Conservation (phyloP, 345 rosid species). For the Streptanthus diversifolius region DNA sequence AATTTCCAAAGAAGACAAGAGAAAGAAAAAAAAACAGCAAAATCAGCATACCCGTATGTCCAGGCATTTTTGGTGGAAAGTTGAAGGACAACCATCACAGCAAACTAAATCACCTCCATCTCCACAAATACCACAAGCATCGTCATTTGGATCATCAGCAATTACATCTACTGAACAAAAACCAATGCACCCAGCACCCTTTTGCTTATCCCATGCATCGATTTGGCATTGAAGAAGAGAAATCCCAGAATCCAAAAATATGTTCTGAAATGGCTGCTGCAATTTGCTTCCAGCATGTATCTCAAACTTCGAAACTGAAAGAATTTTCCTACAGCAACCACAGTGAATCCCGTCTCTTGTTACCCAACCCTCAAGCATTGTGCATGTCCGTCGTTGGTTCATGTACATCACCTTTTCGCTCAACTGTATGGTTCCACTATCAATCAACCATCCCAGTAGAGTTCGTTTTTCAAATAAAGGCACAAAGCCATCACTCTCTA, state of each 20-base stretch:
- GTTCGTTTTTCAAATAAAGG: constrained; percentile 63
- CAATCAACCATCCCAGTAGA: constrained; percentile 75
- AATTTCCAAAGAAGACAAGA: neutral
- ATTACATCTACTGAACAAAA: constrained; percentile 50
- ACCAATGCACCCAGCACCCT: constrained; percentile 43
- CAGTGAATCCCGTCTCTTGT: constrained; percentile 77
- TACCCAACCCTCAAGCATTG: constrained; percentile 66
- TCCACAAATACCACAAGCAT: constrained; percentile 90
- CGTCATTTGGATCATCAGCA: constrained; percentile 87
- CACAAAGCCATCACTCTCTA: constrained; percentile 55
- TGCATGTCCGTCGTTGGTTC: constrained; percentile 45
- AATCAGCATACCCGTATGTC: constrained; percentile 49
- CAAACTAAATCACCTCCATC: constrained; percentile 93
- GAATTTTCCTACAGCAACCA: constrained; percentile 78
- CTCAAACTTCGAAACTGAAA: constrained; percentile 67
- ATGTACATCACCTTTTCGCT: constrained; percentile 69
- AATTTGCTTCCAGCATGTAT: constrained; percentile 82
- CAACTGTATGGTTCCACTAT: constrained; percentile 51
- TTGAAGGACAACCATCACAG: constrained; percentile 88
- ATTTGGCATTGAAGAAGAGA: constrained; percentile 81
- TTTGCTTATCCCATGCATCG: constrained; percentile 70
- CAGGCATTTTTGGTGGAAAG: constrained; percentile 80
- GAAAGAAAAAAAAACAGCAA: neutral
- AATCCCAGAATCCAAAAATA: constrained; percentile 59
- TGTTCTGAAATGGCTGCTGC: constrained; percentile 65